Base-by-base conservation (phyloP, 768 basidiomycete species). In the Clathrus columnatus region DNA sequence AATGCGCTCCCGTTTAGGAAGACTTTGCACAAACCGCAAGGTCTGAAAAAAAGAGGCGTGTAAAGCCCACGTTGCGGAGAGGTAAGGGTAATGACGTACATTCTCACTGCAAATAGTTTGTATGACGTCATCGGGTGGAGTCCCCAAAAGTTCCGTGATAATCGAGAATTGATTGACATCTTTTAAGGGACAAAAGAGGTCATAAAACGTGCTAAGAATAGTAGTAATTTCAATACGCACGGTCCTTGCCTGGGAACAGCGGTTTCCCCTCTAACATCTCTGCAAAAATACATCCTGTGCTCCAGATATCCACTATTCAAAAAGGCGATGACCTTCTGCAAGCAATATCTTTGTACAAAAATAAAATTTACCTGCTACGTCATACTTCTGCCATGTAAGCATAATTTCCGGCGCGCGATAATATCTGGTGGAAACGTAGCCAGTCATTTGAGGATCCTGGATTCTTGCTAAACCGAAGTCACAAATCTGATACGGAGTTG, bases 361-460 rank as follows among this genome's bases (percentile, higher is more conserved):
- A 21, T 18, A 5, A 14, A 5, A 65, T 68, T 60, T 57, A 73
- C 72, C 72, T 16, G 95, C 96, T 55, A 97, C 94, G 69, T 98
- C 95, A 73, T 99, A 99, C 75, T 98, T 98, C 71, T 99, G 96
- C 96, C 96, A 99, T 36, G 96, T 99, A 67, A 99, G 79, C 96
- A 99, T 99, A 74, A 99, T 99, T 72, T 99, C 96, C 5, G 96
- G 96, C 5, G 96, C 96, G 50, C 96, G 87, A 69, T 99, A 99
- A 73, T 99, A 99, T 62, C 96, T 79, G 50, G 96, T 99, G 56
- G 96, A 98, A 59, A 98, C 96, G 67, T 98, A 99, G 59, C 96
- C 96, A 1, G 96, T 99, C 96, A 99, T 99, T 69, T 99, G 96
- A 4, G 95, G 95, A 68, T 99, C 96, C 71, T 98, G 96, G 60